A percentile compares a stretch with the other conserved stretches of the same genome.
These are phyloP conservation scores for Sporisorium sorghi DNA, from an alignment of 1,284 basidiomycete species.

Conservation along the genomic window DNA sequence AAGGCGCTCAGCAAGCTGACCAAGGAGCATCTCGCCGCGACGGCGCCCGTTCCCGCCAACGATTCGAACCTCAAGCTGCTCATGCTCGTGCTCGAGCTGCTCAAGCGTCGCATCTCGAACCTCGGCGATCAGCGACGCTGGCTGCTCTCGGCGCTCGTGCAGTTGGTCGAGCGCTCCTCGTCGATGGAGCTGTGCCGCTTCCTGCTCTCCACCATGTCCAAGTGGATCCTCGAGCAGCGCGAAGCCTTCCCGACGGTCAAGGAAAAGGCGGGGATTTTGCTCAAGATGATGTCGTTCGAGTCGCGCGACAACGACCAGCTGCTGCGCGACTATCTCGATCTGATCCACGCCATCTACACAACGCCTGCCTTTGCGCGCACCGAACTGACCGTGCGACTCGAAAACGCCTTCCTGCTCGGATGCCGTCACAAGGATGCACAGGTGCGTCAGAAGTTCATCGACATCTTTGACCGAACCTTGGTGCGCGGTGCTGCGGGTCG, in stretches of 20 bases:
- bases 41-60: slow-evolving; percentile 43
- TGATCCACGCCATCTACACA: slow-evolving; percentile 95
- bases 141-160: slow-evolving; percentile 79
- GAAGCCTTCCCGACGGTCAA: slow-evolving; percentile 82
- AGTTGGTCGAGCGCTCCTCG: slow-evolving; percentile 92
- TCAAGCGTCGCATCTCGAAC: slow-evolving; percentile 72
- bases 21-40: slow-evolving; percentile 84
- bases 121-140: slow-evolving; percentile 75
- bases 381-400: slow-evolving; percentile 91
- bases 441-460: slow-evolving; percentile 87
- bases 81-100: slow-evolving; percentile 73
- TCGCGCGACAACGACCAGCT: slow-evolving; percentile 77
- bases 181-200: slow-evolving; percentile 83
- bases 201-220: slow-evolving; percentile 85
- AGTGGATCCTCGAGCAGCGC: slow-evolving; percentile 81
- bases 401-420: slow-evolving; percentile 92
- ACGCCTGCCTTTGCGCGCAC: slow-evolving; percentile 86
- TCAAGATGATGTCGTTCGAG: slow-evolving; percentile 92
- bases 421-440: slow-evolving; percentile 84
- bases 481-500: slow-evolving; percentile 84
- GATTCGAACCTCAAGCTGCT: slow-evolving; percentile 71
- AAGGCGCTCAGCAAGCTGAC: slow-evolving; percentile 86
- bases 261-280: slow-evolving; percentile 89
- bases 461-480: slow-evolving; percentile 88
- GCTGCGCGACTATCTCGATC: slow-evolving; percentile 85